Evolutionary conservation across 2,329 filamentous ascomycete genomes (phyloP), one percentile per base, ranked within the genome.

Genomic region (Colletotrichum orchidophilum): DNA sequence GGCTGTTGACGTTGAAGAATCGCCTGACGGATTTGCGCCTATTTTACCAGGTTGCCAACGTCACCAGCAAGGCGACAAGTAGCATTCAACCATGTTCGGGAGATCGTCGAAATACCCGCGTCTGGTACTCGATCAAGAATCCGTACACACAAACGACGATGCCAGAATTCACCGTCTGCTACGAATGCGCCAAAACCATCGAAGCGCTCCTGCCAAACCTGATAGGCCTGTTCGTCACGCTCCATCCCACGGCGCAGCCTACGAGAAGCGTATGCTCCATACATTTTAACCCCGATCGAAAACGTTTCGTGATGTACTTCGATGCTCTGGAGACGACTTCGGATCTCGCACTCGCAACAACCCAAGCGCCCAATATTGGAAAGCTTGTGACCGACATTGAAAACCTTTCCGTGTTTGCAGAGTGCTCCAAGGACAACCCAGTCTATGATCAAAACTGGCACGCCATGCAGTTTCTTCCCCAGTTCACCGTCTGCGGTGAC

Each of bases 401-500:
- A 57, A 87, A 88, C 39, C 84, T 92, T 69, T 86, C 86, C 24
- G 81, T 83, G 5, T 80, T 89, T 31, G 85, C 87, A 3, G 90
- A 94, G 77, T 97, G 94, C 77, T 83, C 84, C 24, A 86, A 90
- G 39, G 90, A 93, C 77, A 87, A 85, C n/a, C 85, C 90, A 5
- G 81, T 92, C 2, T 80, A 84, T n/a, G 87, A 90, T 65, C 87
- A 86, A 13, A 83, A 87, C 49, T 98, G 95, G 95, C 91, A 97
- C 79, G 91, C 88, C 66, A 94, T 97, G 79, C 90, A 93, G 1
- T 85, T 88, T 15, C 83, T 97, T 0, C 93, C 93, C 0, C 89
- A 95, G 58, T 90, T 97, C 76, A 94, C 93, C 1, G 92, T 97
- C 4, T 98, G 95, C 80, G 90, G 93, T 74, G 94, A 96, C 80